Evolutionary conservation across 2,329 filamentous ascomycete species (phyloP).

Genomic region (Claviceps lovelessii): DNA sequence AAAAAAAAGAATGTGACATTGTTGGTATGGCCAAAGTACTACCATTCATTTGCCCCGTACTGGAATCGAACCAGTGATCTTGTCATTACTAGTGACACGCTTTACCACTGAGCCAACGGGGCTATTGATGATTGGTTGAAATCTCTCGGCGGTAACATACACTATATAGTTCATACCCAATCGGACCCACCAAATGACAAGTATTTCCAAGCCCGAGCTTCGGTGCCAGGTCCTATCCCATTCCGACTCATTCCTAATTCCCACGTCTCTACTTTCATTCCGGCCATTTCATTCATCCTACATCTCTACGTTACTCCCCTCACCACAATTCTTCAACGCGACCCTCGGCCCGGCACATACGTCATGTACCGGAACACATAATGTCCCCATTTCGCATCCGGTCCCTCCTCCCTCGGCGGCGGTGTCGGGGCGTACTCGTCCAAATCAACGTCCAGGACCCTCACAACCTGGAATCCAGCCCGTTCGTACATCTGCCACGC

Average conservation of each 20-base stretch:
- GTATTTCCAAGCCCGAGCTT: no score
- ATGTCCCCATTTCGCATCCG: conserved; percentile 15
- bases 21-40: no score
- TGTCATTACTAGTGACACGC: conserved; percentile 24
- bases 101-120: conserved; percentile 23
- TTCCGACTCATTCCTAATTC: no score
- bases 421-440: conserved; percentile 17
- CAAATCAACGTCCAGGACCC: conserved; percentile 16
- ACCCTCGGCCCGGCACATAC: background rate
- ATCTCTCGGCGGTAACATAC: background rate
- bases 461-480: conserved; percentile 16
- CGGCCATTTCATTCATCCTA: background rate
- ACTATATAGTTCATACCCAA: background rate
- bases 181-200: no score
- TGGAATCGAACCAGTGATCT: conserved; percentile 23
- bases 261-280: no score
- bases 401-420: conserved; percentile 11
- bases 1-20: no score
- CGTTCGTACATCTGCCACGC: conserved; percentile 17
- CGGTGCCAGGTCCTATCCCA: no score
- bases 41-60: conserved; percentile 13
- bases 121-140: conserved; percentile 4
- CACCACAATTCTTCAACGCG: no score
- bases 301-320: background rate
- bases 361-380: conserved; percentile 22